Percentiles rank a stretch among this genome's conserved stretches.
Conservation (phyloP, 2,329 filamentous ascomycete species). For the Diaporthe aspalathi region DNA sequence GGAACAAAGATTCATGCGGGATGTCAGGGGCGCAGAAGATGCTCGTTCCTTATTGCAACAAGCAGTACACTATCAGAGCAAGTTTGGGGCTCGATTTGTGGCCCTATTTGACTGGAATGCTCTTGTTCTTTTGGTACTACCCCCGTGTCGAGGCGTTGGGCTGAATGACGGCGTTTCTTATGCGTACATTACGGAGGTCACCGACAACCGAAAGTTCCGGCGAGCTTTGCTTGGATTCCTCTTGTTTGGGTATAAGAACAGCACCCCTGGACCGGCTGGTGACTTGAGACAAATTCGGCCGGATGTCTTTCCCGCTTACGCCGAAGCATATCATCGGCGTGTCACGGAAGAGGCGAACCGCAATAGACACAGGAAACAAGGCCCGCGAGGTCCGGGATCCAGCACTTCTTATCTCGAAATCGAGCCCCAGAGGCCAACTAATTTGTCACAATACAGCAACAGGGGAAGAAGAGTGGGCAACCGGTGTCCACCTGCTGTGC, state of each 20-base stretch:
- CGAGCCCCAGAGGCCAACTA: too few species aligned
- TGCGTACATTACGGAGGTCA: constrained; percentile 9
- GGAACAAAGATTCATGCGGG: neutral
- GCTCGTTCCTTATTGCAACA: constrained; percentile 7
- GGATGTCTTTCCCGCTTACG: neutral
- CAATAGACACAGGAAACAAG: neutral
- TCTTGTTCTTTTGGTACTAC: neutral
- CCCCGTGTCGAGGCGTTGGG: neutral
- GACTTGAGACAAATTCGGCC: neutral
- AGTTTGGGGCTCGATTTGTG: constrained; percentile 2
- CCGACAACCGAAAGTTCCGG: constrained; percentile 6
- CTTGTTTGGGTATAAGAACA: neutral
- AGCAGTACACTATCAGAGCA: neutral
- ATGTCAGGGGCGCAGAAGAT: neutral
- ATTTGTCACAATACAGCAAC: neutral
- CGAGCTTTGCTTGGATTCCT: constrained; percentile 17
- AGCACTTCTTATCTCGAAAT: neutral
- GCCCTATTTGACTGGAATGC: constrained; percentile 12
- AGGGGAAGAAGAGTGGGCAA: neutral
- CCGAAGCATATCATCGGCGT: neutral
- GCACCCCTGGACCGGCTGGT: neutral
- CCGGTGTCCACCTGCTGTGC: neutral
- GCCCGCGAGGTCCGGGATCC: neutral
- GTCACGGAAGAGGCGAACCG: neutral
- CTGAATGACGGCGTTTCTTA: constrained; percentile 1